These are phyloP conservation scores for Magnaporthales sp. DNA, from an alignment of 2,329 filamentous ascomycete genomes.

Conservation along the genomic window DNA sequence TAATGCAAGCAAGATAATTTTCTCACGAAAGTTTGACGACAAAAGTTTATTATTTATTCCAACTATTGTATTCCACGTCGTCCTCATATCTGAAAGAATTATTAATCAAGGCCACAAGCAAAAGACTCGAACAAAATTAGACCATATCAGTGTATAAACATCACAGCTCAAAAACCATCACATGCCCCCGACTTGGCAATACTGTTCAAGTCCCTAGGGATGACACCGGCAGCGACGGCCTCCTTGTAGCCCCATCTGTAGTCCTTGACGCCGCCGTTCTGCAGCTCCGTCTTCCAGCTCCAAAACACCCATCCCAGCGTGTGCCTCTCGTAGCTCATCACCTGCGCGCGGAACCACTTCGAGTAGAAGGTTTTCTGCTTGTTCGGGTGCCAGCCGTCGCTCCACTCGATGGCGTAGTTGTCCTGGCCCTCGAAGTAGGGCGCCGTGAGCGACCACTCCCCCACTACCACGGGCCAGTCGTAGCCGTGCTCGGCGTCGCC, in stretches of 20 bases:
- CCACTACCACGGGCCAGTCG: slow-evolving; percentile 39
- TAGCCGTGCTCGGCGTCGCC: slow-evolving; percentile 17
- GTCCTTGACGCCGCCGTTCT: slow-evolving; percentile 14
- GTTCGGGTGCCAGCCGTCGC: slow-evolving; percentile 12
- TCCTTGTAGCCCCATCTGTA: slow-evolving; percentile 25
- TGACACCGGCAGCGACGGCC: slow-evolving; percentile 9
- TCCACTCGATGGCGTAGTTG: slow-evolving; percentile 30
- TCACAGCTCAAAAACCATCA: neutral
- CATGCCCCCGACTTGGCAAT: neutral
- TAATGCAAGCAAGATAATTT: too few species aligned
- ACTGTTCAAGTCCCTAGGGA: slow-evolving; percentile 7
- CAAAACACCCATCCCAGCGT: slow-evolving; percentile 41
- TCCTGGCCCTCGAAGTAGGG: slow-evolving; percentile 37
- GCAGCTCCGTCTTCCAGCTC: slow-evolving; percentile 40
- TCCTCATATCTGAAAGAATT: too few species aligned
- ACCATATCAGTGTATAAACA: too few species aligned
- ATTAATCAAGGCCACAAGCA: too few species aligned
- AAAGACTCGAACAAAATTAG: too few species aligned
- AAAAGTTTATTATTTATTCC: too few species aligned
- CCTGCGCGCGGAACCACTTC: slow-evolving; percentile 34
- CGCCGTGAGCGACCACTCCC: slow-evolving; percentile 49
- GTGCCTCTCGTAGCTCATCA: slow-evolving; percentile 31
- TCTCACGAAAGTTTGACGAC: too few species aligned
- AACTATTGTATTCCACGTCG: too few species aligned
- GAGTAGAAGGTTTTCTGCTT: slow-evolving; percentile 36